Evolutionary conservation across 352 stramenopile species (phyloP), one percentile per base, ranked within the genome.

Genomic region (Globisporangium echinulatum): DNA sequence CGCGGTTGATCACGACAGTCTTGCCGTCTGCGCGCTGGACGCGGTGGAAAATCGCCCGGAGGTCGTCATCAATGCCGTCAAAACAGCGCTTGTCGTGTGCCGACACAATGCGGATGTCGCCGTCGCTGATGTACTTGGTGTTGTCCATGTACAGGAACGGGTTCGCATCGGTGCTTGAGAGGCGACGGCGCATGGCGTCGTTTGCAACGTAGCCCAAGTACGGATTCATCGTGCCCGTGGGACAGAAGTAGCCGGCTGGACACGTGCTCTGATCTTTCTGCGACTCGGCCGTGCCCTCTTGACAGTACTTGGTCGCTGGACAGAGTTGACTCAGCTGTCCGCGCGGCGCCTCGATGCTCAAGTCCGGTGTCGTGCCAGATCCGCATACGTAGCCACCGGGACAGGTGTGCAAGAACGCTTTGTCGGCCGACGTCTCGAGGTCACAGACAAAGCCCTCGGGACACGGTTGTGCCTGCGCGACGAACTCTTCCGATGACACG

Each of bases 361-460:
- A 64, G 68, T 99, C 96, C 8, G 95, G 94, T 0, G 96, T 98
- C 14, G 96, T 98, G 0, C 92, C 96, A 66, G 95, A 92, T 11
- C 86, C 82, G 58, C 96, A 99, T 3, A 96, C 80, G 69, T 97
- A 99, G 0, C 96, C 96, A n/a, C 82, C 82, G 10, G 82, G 76
- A 70, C 96, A 99, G 15, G 74, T 69, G 36, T 90, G 68, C 6
- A 74, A 75, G 17, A 87, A 80, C 7, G 84, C 90, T 7, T 68
- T 87, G 19, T 88, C 75, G 1, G 90, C 78, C 4, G 87, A 96
- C 0, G 96, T 98, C 5, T 63, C 69, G 65, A 96, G 76, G 61
- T 98, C 94, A 56, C 96, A 99, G 17, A 98, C 87, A 58, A 96
- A 99, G 6, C 94, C 96, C 73, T 98, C 88, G 0, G 86, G 80